Evolutionary conservation across 805 yeast genomes (phyloP).

Genomic region (Kazachstania psychrophila): DNA sequence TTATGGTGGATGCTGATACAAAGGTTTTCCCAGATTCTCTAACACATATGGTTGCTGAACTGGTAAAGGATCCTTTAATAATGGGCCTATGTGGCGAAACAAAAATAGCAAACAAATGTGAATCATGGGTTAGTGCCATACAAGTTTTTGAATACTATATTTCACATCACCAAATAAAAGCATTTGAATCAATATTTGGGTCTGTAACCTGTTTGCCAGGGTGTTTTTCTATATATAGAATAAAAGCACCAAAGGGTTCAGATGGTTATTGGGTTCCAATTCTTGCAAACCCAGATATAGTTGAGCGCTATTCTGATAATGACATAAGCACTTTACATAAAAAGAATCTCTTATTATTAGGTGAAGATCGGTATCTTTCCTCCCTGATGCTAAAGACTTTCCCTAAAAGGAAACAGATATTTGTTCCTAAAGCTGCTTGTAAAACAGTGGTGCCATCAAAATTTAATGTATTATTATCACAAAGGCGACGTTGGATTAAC

Average conservation of each 20-base stretch:
- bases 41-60: slow-evolving; percentile 83
- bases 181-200: slow-evolving; percentile 88
- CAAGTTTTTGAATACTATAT: slow-evolving; percentile 91
- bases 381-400: slow-evolving; percentile 82
- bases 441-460: slow-evolving; percentile 80
- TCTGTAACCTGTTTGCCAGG: slow-evolving; percentile 94
- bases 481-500: slow-evolving; percentile 94
- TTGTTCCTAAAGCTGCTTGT: slow-evolving; percentile 86
- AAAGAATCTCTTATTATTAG: slow-evolving; percentile 74
- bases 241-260: slow-evolving; percentile 76
- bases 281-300: slow-evolving; percentile 85
- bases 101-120: slow-evolving; percentile 72
- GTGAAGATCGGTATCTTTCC: slow-evolving; percentile 82
- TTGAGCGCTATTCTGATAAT: slow-evolving; percentile 82
- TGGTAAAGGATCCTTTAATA: slow-evolving; percentile 75
- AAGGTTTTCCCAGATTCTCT: slow-evolving; percentile 77
- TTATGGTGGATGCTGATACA: slow-evolving; percentile 96
- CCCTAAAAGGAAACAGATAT: slow-evolving; percentile 80
- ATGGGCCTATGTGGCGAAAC: slow-evolving; percentile 97
- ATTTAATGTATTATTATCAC: slow-evolving; percentile 73
- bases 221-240: slow-evolving; percentile 86
- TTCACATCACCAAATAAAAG: slow-evolving; percentile 90
- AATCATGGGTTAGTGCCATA: slow-evolving; percentile 84
- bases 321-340: slow-evolving; percentile 75
- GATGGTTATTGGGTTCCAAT: slow-evolving; percentile 89